These are phyloP conservation scores for Yarrowia yakushimensis DNA, from an alignment of 805 yeast genomes.

Conservation along the genomic window DNA sequence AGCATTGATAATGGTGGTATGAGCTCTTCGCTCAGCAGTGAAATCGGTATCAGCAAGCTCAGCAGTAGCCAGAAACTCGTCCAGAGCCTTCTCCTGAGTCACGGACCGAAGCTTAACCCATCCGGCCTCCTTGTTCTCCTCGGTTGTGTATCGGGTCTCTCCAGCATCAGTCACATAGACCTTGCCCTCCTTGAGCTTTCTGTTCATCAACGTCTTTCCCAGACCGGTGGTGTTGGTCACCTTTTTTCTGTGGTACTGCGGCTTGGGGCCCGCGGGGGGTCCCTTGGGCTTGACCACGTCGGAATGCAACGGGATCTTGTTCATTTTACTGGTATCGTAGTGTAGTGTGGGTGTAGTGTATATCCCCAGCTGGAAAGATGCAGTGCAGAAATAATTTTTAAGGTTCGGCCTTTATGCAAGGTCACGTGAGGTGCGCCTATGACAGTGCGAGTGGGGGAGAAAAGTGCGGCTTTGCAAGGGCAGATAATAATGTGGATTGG, in stretches of 20 bases:
- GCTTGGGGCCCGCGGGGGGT: conserved; percentile 87
- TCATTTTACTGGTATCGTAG: neutral
- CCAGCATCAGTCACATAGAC: conserved; percentile 59
- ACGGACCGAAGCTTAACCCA: conserved; percentile 92
- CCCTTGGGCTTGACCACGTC: conserved; percentile 27
- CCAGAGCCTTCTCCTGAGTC: conserved; percentile 89
- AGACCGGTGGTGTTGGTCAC: conserved; percentile 66
- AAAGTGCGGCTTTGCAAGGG: too few species aligned
- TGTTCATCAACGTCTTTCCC: conserved; percentile 76
- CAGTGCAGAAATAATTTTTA: conserved; percentile 12
- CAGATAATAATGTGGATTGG: too few species aligned
- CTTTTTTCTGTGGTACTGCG: conserved; percentile 64
- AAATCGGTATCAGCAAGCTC: conserved; percentile 95
- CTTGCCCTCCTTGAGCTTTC: conserved; percentile 44
- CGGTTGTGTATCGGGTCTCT: conserved; percentile 81
- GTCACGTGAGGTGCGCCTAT: conserved; percentile 13
- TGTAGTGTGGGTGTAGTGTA: neutral
- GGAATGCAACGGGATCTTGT: conserved; percentile 15
- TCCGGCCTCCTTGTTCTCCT: conserved; percentile 74
- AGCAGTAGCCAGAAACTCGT: conserved; percentile 93
- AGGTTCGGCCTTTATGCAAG: neutral
- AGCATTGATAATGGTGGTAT: conserved; percentile 74
- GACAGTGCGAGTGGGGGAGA: neutral
- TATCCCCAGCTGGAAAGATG: neutral
- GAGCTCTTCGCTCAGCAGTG: conserved; percentile 81